Base-by-base conservation (phyloP, 352 stramenopile genomes). In the Globisporangium echinulatum region DNA sequence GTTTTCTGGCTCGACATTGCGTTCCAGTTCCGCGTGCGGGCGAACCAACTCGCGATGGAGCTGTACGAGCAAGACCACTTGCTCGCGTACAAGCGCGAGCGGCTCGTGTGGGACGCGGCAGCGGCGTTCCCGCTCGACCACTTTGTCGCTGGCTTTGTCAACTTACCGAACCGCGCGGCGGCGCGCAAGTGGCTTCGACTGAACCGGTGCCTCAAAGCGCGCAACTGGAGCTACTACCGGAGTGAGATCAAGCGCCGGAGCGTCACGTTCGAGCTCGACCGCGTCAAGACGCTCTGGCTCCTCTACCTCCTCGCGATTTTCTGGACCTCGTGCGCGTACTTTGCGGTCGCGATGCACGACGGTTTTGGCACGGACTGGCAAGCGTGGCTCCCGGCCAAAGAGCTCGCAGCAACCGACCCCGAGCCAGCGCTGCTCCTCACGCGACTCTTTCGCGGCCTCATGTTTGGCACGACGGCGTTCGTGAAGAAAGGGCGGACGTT, bases 401-500 rank as follows among this genome's bases (percentile, higher is more conserved):
- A 64, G 19, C 72, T 88, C 36, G 57, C 67, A 14, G 40, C 53
- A 0, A 15, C 62, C 0, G 56, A 82, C 36, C 62, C 68, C 4
- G 59, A 61, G 17, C 43, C 72, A 3, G 58, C 65, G n/a, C 10
- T 82, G 19, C 51, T 84, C 15, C 38, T 82, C 43, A 52, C 70
- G 10, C 74, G 75, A 25, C 46, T 87, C 2, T 76, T 87, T 38
- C 71, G 75, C 15, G 75, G 75, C 3, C 65, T 85, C 10, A 68
- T 70, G 13, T 85, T 84, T 54, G 75, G 73, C 2, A 77, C 73
- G 13, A 83, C 75, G 3, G 71, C 72, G 7, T 85, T 87, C 25
- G 74, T 85, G 14, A 87, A 87, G 52, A 87, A 85, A 49, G 78
- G 67, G 9, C 64, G 57, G 44, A 87, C 77, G 6, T 83, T 87